Percentiles rank a stretch among this genome's conserved stretches.
Conservation (phyloP, 176 grass and related monocot species). For the Hordeum marinum region DNA sequence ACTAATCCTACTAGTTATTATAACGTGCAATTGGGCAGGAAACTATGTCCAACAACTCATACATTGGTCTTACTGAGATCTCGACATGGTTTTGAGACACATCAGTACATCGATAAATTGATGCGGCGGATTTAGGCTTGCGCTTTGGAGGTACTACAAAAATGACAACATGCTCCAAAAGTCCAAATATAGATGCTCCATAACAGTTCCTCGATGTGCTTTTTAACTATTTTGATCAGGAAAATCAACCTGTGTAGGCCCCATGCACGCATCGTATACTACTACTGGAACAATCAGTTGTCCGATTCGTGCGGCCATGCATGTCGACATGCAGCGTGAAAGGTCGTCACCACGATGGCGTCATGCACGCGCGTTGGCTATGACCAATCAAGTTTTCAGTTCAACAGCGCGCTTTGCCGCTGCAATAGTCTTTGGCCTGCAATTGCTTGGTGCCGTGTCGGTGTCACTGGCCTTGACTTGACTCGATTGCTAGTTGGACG, state of each 20-base stretch:
- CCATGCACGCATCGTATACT: too few relatives aligned
- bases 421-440: background rate
- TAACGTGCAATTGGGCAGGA: background rate
- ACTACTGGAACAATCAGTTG: too few relatives aligned
- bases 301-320: background rate
- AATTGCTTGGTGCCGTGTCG: background rate
- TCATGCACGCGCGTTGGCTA: background rate
- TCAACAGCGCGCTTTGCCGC: background rate
- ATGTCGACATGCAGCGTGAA: background rate
- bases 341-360: constrained; percentile 4
- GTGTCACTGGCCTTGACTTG: constrained; percentile 10
- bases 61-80: background rate
- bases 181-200: background rate
- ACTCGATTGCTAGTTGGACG: background rate
- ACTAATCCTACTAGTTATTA: background rate
- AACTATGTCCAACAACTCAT: background rate
- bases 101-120: background rate
- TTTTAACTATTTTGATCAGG: background rate
- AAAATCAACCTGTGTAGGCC: background rate
- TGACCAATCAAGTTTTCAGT: background rate
- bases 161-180: background rate
- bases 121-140: background rate
- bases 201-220: background rate
- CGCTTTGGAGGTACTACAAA: background rate
- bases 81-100: background rate